Base-by-base conservation (phyloP, 2,329 filamentous ascomycete genomes). In the Aspergillus caelatus region DNA sequence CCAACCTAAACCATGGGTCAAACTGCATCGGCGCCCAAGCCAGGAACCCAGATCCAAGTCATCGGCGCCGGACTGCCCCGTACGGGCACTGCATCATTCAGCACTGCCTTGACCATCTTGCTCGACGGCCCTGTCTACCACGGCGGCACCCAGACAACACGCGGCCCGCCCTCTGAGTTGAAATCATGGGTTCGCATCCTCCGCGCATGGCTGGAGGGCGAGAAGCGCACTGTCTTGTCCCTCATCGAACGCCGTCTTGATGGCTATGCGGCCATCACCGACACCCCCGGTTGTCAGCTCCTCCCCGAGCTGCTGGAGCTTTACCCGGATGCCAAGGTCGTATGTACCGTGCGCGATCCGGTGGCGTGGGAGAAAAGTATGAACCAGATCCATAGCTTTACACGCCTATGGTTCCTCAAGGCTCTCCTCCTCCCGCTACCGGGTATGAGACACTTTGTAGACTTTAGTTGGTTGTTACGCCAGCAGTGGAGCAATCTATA, bases 61-160 rank as follows among this genome's bases (percentile, higher is more conserved):
- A 74, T 74, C 58, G 72, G 71, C 16, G 71, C 72, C 5, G 72
- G 72, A 0, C 63, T 74, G n/a, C 62, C 82, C 16, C 77, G 83
- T 57, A 85, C 83, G 1, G 83, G 83, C 16, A 85, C 83, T 1
- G 75, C 83, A 11, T 84, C 84, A 28, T 82, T 84, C 75, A 80
- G 79, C 39, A 67, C 79, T 45, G 84, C 84, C 1, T 72, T 85
- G 10, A 77, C 76, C 63, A 81, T 79, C 61, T 76, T 85, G 4
- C 79, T 85, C 7, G 70, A 81, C 43, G 83, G 81, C 0, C 83
- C 84, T 3, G 78, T 82, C 50, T 80, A 83, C 68, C 83, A 86
- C 65, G 81, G 82, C 57, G 84, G 84, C 28, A 83, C 77, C 0
- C 78, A 81, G 63, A 69, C 62, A 16, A 70, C 65, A 3, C 60